Base-by-base conservation (phyloP, 352 stramenopile genomes). In the Pythium dissimile region DNA sequence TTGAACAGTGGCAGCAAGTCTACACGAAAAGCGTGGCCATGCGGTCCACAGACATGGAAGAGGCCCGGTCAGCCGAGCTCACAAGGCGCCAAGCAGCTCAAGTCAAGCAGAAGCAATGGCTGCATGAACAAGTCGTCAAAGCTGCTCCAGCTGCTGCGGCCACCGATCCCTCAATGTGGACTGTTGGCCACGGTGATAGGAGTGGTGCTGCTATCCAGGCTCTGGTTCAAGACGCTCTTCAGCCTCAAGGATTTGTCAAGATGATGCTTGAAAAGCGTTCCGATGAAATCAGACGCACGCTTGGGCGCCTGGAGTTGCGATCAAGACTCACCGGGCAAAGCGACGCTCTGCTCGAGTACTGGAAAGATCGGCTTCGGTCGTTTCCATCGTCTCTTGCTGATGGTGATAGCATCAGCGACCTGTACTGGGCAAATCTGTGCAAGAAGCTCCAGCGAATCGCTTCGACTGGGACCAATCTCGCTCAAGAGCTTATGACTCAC, bases 201-300 rank as follows among this genome's bases (percentile, higher is more conserved):
- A 13, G 18, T 8, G 13, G 20, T 15, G 24, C 52, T 2, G 30
- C 27, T 10, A 21, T 28, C 8, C 31, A 41, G 13, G 16, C n/a
- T 32, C 23, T 26, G 24, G 5, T 57, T 4, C 20, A 58, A 15
- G 18, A 30, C n/a, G 47, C 39, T 16, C 32, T 26, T 7, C 24
- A 57, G 11, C 43, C 51, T 8, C 11, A 54, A 13, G 31, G 28
- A 6, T 61, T 66, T 16, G 23, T 61, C 7, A 27, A 45, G 7
- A 42, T 26, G 13, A 66, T 61, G 59, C 50, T 66, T 50, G 35
- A 34, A 2, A 37, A 66, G 28, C 42, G 59, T 2, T 27, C 56
- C 13, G 11, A 30, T 10, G 12, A 3, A 11, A 49, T 66, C 20
- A 47, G 47, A 16, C 7, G 9, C 1, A 48, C 20, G 10, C n/a